Base-by-base conservation (phyloP, 2,329 filamentous ascomycete genomes). In the Chrysoporthe austroafricana region DNA sequence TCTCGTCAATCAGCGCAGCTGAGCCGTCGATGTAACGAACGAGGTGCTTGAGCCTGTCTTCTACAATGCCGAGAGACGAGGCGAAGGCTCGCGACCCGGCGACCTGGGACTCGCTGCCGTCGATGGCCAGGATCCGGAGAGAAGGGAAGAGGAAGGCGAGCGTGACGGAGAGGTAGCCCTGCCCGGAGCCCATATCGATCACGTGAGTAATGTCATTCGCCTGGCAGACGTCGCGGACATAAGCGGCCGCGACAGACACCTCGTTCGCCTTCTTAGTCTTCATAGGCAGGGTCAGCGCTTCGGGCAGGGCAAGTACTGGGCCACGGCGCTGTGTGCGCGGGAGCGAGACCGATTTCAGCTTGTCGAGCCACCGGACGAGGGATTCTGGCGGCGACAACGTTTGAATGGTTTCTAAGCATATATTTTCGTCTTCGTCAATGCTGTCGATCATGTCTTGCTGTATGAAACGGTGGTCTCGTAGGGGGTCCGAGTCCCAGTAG, bases 221-320 rank as follows among this genome's bases (percentile, higher is more conserved):
- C 26, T 71, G 39, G 52, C 75, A 77, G 8, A 73, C 56, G 13
- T 58, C 58, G 60, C 70, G 70, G 16, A 77, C 74, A 56, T 76
- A 73, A 1, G 73, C 71, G 0, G 67, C 71, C 6, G 76, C 76
- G 2, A 66, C 67, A 16, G 76, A 74, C 1, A 78, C 74, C 63
- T 78, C 76, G 7, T 72, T 72, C 0, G 69, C 71, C 39, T 78
- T 78, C 50, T 78, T 78, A 2, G 73, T 71, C 18, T 74, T 75
- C 76, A 77, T 78, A 14, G 70, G 72, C 2, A 34, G n/a, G 4
- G 66, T 66, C 8, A 78, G 66, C 0, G 68, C 52, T 11, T 73
- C 69, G 0, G 76, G 74, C 0, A 78, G 62, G 0, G 32, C 6
- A 2, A 73, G 44, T 4, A 21, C 56, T 0, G 68, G 68, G 1